Conservation (phyloP, 495 filamentous ascomycete genomes). For the Aspergillus nidulans region DNA sequence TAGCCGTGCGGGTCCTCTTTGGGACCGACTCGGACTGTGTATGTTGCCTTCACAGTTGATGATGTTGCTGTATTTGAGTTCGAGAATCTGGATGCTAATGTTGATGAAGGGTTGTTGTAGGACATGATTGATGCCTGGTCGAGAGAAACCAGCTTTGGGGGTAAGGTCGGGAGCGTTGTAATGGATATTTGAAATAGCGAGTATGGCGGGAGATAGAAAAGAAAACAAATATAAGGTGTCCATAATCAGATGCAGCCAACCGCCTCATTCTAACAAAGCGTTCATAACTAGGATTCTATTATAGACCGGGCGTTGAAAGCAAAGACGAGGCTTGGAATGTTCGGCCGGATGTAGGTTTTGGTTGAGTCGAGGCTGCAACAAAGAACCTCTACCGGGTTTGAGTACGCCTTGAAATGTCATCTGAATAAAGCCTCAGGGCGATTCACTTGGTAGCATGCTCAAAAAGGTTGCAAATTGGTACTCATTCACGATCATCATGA, state of each 20-base stretch:
- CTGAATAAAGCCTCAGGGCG: too few species aligned
- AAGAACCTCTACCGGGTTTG: background rate
- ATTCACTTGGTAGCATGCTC: background rate
- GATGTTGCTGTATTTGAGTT: constrained; percentile 12
- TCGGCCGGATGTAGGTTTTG: background rate
- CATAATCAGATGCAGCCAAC: background rate
- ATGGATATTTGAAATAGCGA: background rate
- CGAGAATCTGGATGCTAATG: background rate
- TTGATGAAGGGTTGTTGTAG: background rate
- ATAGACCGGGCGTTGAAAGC: background rate
- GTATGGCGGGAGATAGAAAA: too few species aligned
- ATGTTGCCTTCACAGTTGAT: constrained; percentile 27
- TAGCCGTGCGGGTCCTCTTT: constrained; percentile 43
- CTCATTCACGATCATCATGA: background rate
- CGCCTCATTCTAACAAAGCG: background rate
- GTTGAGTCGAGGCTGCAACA: background rate
- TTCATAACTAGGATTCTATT: background rate
- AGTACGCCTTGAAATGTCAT: background rate
- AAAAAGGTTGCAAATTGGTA: background rate
- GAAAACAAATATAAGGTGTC: background rate
- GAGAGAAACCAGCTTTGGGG: background rate
- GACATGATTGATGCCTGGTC: background rate
- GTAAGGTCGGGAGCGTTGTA: background rate
- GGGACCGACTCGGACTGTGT: constrained; percentile 49
- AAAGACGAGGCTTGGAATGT: background rate